A percentile compares a stretch with the other conserved stretches of the same genome.
phyloP scores from a whole-genome alignment of 1,284 basidiomycete genomes.

The Tranzscheliella williamsii region DNA sequence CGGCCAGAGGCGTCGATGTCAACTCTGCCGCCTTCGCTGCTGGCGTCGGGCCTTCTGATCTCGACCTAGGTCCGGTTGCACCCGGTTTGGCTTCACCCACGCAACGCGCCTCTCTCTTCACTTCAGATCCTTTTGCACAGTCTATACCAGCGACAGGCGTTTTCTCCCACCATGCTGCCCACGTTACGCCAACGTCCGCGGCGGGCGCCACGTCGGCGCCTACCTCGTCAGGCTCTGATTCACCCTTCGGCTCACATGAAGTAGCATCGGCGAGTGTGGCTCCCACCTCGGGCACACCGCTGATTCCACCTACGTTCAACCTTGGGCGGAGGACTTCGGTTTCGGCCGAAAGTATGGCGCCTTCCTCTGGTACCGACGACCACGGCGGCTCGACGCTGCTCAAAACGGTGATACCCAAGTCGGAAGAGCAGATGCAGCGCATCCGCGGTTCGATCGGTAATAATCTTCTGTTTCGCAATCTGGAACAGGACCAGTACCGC shows the following conservation, averaged over 20 bases:
- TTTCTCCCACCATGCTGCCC: too few species aligned
- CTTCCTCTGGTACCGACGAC: conserved; percentile 60
- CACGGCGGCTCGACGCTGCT: conserved; percentile 14
- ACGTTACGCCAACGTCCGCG: not conserved
- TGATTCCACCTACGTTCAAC: conserved; percentile 68
- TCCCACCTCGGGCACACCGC: too few species aligned
- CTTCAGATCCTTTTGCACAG: conserved; percentile 19
- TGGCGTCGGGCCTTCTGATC: conserved; percentile 12
- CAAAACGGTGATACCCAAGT: conserved; percentile 68
- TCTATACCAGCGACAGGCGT: not conserved
- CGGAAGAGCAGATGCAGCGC: conserved; percentile 78
- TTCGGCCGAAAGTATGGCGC: conserved; percentile 92
- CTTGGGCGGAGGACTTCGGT: conserved; percentile 90
- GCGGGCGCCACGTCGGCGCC: not conserved
- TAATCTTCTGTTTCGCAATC: conserved; percentile 92
- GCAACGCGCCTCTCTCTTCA: conserved; percentile 29
- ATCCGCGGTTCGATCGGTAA: conserved; percentile 84
- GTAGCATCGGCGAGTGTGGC: conserved; percentile 1
- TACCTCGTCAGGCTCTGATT: not conserved
- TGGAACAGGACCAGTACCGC: conserved; percentile 92
- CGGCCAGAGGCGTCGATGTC: conserved; percentile 51
- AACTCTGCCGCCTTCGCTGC: conserved; percentile 62
- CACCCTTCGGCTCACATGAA: not conserved
- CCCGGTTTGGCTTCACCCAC: conserved; percentile 33
- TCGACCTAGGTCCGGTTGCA: conserved; percentile 9